These are phyloP conservation scores for Purpureocillium takamizusanense DNA, from an alignment of 2,329 filamentous ascomycete species.

Conservation along the genomic window DNA sequence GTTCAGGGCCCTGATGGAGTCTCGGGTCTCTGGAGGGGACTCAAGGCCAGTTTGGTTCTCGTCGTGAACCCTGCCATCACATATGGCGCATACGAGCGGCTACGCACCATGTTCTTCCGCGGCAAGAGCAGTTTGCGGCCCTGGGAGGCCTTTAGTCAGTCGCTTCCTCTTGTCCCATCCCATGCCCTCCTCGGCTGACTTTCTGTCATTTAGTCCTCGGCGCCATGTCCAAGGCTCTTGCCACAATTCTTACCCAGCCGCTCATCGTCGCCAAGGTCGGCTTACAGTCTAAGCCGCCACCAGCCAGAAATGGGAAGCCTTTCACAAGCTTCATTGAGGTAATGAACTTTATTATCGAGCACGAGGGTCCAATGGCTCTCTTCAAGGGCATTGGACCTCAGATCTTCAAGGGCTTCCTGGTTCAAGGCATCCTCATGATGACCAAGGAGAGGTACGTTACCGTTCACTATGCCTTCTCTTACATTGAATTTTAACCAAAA, in stretches of 20 bases:
- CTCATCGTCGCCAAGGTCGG: conserved; percentile 97
- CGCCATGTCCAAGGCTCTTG: conserved; percentile 84
- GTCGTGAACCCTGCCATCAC: conserved; percentile 97
- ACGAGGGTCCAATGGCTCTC: conserved; percentile 74
- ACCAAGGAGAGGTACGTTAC: conserved; percentile 77
- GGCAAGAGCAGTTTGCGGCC: conserved; percentile 67
- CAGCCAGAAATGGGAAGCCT: conserved; percentile 74
- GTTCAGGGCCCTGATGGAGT: conserved; percentile 84
- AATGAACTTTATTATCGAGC: conserved; percentile 84
- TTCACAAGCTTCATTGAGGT: conserved; percentile 93
- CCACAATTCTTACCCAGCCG: conserved; percentile 87
- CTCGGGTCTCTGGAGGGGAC: conserved; percentile 82
- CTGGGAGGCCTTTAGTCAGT: conserved; percentile 86
- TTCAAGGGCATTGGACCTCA: conserved; percentile 98
- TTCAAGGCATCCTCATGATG: conserved; percentile 98
- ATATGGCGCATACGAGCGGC: conserved; percentile 89
- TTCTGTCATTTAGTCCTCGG: conserved; percentile 58
- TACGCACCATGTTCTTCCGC: conserved; percentile 70
- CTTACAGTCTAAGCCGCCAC: conserved; percentile 84
- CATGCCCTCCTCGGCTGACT: not conserved
- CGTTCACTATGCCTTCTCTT: not conserved
- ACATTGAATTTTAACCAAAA: conserved; percentile 9
- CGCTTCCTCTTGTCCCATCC: not conserved
- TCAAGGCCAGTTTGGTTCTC: conserved; percentile 92
- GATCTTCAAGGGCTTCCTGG: conserved; percentile 82